phyloP scores from a whole-genome alignment of 495 filamentous ascomycete genomes.

The Eremomyces bilateralis region DNA sequence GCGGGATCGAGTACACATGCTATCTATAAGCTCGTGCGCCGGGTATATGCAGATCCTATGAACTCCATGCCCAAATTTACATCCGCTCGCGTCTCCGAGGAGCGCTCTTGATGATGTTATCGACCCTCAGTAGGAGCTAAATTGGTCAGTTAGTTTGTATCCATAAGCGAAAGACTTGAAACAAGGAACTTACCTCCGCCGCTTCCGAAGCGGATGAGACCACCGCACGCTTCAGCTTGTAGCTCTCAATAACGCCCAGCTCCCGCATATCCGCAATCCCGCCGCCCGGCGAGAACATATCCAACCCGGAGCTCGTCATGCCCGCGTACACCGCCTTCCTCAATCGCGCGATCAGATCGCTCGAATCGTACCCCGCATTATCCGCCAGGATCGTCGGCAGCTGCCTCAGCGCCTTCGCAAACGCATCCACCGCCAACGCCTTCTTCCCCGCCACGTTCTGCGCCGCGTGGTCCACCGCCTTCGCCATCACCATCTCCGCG shows the following conservation, averaged over 20 bases:
- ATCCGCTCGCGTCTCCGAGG: conserved; percentile 55
- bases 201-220: conserved; percentile 89
- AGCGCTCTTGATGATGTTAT: conserved; percentile 69
- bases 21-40: too few relatives aligned
- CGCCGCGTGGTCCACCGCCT: conserved; percentile 85
- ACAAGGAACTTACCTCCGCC: conserved; percentile 53
- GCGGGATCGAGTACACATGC: too few relatives aligned
- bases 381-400: conserved; percentile 92
- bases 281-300: conserved; percentile 73
- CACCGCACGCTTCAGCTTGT: conserved; percentile 94
- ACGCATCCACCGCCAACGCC: conserved; percentile 76
- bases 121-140: conserved; percentile 59
- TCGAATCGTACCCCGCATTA: conserved; percentile 89
- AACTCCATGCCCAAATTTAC: too few relatives aligned
- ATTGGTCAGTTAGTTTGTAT: conserved; percentile 7
- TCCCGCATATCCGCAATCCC: conserved; percentile 94
- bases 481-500: conserved; percentile 97
- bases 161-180: conserved; percentile 4
- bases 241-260: conserved; percentile 91
- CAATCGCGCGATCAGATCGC: conserved; percentile 76
- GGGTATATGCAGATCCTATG: too few relatives aligned
- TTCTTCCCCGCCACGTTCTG: conserved; percentile 93
- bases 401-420: conserved; percentile 72
- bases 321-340: conserved; percentile 87
- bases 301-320: conserved; percentile 74